phyloP scores from a whole-genome alignment of 2,329 filamentous ascomycete genomes.

The Periconia sp. region DNA sequence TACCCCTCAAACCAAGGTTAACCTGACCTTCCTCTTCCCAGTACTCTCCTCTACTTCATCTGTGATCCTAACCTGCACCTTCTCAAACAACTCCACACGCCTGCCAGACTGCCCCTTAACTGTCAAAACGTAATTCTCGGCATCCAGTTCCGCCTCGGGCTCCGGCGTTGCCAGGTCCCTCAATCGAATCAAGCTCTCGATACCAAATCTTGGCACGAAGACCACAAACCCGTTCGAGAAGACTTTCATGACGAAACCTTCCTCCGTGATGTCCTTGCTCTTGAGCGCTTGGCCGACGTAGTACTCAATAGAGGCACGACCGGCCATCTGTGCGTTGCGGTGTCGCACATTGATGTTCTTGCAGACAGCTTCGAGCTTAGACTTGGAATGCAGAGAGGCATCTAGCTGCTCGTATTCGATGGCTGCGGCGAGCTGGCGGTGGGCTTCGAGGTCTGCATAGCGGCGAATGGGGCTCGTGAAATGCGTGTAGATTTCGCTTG shows the following conservation, averaged over 20 bases:
- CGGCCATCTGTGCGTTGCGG: constrained; percentile 95
- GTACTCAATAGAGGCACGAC: constrained; percentile 92
- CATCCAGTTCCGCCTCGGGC: constrained; percentile 82
- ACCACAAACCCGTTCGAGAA: constrained; percentile 98
- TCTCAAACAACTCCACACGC: constrained; percentile 85
- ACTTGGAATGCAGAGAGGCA: constrained; percentile 77
- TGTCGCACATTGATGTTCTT: constrained; percentile 98
- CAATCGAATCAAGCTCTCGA: constrained; percentile 88
- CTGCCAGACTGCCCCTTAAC: constrained; percentile 62
- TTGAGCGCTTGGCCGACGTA: constrained; percentile 97
- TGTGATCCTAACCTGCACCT: constrained; percentile 84
- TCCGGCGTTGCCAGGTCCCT: constrained; percentile 78
- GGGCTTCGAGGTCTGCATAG: constrained; percentile 94
- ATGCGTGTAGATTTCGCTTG: constrained; percentile 96
- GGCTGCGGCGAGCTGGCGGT: constrained; percentile 91
- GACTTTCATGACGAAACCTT: constrained; percentile 95
- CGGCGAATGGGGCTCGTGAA: constrained; percentile 97
- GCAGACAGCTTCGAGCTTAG: constrained; percentile 90
- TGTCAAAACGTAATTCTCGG: constrained; percentile 79
- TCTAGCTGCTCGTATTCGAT: constrained; percentile 93
- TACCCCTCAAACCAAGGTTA: constrained; percentile 59
- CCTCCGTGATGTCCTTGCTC: constrained; percentile 75
- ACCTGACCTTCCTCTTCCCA: constrained; percentile 90
- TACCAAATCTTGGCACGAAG: constrained; percentile 92
- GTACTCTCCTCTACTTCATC: constrained; percentile 94